Conservation (phyloP, 2,329 filamentous ascomycete species). For the Penicillium sp. region DNA sequence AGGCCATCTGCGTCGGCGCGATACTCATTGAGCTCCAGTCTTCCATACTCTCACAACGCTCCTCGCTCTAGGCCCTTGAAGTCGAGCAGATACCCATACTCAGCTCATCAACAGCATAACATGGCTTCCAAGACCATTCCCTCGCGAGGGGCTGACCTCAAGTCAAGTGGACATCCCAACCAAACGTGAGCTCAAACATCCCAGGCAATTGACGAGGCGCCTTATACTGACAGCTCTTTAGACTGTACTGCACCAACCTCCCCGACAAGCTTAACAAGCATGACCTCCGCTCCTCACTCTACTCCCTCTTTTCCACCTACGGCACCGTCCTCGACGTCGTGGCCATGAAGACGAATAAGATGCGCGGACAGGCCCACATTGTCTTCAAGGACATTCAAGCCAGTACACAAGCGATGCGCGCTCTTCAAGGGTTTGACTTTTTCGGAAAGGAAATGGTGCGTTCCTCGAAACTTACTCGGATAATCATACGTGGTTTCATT, state of each 20-base stretch:
- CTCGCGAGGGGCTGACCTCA: constrained; percentile 43
- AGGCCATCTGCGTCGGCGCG: constrained; percentile 8
- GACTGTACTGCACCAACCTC: constrained; percentile 86
- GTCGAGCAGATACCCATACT: not conserved
- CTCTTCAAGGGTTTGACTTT: constrained; percentile 81
- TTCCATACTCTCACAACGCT: not conserved
- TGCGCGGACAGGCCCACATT: constrained; percentile 94
- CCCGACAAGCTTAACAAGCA: constrained; percentile 87
- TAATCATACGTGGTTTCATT: not conserved
- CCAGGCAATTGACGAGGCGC: constrained; percentile 2
- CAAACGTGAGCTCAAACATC: constrained; percentile 64
- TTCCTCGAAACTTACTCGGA: constrained; percentile 15
- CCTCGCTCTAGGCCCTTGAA: not conserved
- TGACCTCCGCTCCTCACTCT: constrained; percentile 82
- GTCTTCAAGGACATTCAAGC: constrained; percentile 86
- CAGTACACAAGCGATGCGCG: constrained; percentile 91
- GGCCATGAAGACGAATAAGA: constrained; percentile 82
- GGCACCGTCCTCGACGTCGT: constrained; percentile 91
- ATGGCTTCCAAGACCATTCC: constrained; percentile 46
- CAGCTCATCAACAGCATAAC: not conserved
- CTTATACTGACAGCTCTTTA: constrained; percentile 43
- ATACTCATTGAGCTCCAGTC: constrained; percentile 2
- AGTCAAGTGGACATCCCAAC: constrained; percentile 64
- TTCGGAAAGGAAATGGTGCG: constrained; percentile 82
- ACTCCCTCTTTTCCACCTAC: constrained; percentile 92